Percentiles rank a stretch among this genome's conserved stretches.
Conservation (phyloP, 164 flowering plant genomes). For the Cinnamomum micranthum region DNA sequence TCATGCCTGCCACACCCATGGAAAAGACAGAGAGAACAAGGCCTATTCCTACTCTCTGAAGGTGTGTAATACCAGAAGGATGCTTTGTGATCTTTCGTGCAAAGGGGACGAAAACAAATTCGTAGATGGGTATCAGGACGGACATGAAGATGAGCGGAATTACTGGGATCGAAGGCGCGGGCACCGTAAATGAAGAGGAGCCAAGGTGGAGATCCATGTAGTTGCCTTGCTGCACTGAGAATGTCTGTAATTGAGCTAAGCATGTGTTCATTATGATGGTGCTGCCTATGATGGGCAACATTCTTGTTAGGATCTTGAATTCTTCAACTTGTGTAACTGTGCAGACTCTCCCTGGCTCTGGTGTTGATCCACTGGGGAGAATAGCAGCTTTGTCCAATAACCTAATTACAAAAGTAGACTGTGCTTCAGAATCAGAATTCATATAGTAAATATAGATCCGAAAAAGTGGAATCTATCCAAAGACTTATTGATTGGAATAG, state of each 20-base stretch:
- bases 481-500: too few relatives aligned
- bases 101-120: constrained; percentile 49
- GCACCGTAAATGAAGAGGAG: constrained; percentile 23
- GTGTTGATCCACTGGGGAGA: constrained; percentile 10
- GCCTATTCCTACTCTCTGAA: constrained; percentile 66
- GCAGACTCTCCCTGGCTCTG: constrained; percentile 43
- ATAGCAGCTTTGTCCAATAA: constrained; percentile 64
- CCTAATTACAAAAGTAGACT: constrained; percentile 21
- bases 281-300: constrained; percentile 59
- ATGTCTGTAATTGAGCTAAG: constrained; percentile 65
- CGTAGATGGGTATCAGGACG: constrained; percentile 58
- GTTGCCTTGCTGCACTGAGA: constrained; percentile 56
- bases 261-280: constrained; percentile 72
- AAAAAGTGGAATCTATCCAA: too few relatives aligned
- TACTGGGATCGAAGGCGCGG: constrained; percentile 53
- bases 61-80: constrained; percentile 60
- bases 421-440: background rate
- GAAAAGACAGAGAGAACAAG: constrained; percentile 52
- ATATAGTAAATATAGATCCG: too few relatives aligned
- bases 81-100: constrained; percentile 47
- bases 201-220: constrained; percentile 41
- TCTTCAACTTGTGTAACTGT: constrained; percentile 68
- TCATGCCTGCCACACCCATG: constrained; percentile 49
- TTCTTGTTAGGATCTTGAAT: constrained; percentile 50
- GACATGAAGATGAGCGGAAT: constrained; percentile 56